A percentile compares a stretch with the other conserved stretches of the same genome.
Conservation (phyloP, 129 eudicot species). For the Oenanthe sinensis region DNA sequence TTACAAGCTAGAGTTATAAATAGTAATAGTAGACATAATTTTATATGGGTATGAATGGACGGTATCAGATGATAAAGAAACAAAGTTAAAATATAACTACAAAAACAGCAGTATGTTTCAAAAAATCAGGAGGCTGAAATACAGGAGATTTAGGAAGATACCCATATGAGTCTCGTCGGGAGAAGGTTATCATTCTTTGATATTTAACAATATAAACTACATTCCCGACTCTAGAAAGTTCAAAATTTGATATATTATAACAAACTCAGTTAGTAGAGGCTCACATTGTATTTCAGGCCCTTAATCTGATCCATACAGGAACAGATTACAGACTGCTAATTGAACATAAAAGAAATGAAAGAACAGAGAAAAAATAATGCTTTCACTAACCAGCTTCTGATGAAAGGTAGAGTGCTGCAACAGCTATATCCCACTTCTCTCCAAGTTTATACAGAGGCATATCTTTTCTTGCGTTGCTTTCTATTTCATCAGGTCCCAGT, state of each 20-base stretch:
- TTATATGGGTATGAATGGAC: background rate
- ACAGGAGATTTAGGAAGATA: background rate
- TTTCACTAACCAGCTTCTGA: conserved; percentile 69
- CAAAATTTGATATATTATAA: background rate
- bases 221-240: background rate
- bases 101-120: background rate
- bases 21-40: background rate
- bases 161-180: background rate
- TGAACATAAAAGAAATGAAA: background rate
- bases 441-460: conserved; percentile 76
- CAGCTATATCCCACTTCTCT: conserved; percentile 94
- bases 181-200: background rate
- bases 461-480: conserved; percentile 26
- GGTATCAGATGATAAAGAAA: background rate
- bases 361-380: background rate
- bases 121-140: background rate
- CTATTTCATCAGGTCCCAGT: conserved; percentile 67
- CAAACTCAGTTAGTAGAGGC: background rate
- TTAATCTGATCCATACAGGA: background rate
- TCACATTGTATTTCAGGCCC: background rate
- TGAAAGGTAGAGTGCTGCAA: conserved; percentile 87
- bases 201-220: background rate
- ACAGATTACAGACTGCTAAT: background rate
- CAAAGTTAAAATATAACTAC: background rate
- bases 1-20: background rate